These are phyloP conservation scores for Suillus bovinus DNA, from an alignment of 768 basidiomycete species.

Conservation along the genomic window DNA sequence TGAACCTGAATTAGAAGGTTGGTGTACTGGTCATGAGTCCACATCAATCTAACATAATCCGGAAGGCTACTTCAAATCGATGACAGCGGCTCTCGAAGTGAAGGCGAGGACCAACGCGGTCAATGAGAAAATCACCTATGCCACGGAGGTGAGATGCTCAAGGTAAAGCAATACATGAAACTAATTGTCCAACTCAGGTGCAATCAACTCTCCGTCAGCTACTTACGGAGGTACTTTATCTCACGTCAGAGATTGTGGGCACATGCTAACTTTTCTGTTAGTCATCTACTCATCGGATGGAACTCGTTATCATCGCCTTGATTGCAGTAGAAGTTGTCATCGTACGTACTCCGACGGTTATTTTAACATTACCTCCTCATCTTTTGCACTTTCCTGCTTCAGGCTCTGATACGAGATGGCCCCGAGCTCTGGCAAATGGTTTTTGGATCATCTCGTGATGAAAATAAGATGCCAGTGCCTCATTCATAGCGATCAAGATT, in stretches of 20 bases:
- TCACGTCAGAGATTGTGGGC: not conserved
- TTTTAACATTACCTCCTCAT: not conserved
- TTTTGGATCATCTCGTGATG: slow-evolving; percentile 21
- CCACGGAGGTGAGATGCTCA: slow-evolving; percentile 59
- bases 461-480: slow-evolving; percentile 8
- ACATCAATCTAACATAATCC: not conserved
- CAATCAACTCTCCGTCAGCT: slow-evolving; percentile 90
- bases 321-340: slow-evolving; percentile 96
- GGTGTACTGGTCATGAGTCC: slow-evolving; percentile 16
- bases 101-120: slow-evolving; percentile 76
- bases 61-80: slow-evolving; percentile 77
- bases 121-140: slow-evolving; percentile 92
- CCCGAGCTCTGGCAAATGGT: slow-evolving; percentile 71
- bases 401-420: slow-evolving; percentile 78
- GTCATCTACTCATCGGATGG: slow-evolving; percentile 91
- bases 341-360: slow-evolving; percentile 43
- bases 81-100: slow-evolving; percentile 86
- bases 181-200: slow-evolving; percentile 42
- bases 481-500: not conserved
- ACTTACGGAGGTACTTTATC: slow-evolving; percentile 65
- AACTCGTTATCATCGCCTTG: slow-evolving; percentile 90
- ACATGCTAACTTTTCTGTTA: slow-evolving; percentile 30
- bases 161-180: not conserved
- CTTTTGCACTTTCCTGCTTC: slow-evolving; percentile 5
- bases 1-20: slow-evolving; percentile 86